A percentile compares a stretch with the other conserved stretches of the same genome.
These are phyloP conservation scores for Penicillium paxilli DNA, from an alignment of 495 filamentous ascomycete species.

Conservation along the genomic window DNA sequence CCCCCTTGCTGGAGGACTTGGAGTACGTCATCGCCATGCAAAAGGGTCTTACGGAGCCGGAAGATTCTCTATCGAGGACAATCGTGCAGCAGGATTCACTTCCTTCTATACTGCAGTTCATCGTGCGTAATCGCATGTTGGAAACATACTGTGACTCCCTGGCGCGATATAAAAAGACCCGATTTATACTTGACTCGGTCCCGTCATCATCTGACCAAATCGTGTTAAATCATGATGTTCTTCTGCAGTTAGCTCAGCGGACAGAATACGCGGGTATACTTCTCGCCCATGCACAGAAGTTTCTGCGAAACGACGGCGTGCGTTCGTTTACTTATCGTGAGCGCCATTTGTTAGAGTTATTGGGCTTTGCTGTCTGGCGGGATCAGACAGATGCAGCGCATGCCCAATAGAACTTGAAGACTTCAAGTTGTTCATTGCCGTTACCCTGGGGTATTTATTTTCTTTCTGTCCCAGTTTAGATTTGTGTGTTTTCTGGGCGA, in stretches of 20 bases:
- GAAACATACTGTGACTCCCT: slow-evolving; percentile 38
- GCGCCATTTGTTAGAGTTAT: slow-evolving; percentile 42
- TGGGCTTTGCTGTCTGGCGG: slow-evolving; percentile 40
- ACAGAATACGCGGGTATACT: not conserved
- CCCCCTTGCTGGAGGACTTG: slow-evolving; percentile 28
- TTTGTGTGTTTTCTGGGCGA: no score
- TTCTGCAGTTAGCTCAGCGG: slow-evolving; percentile 2
- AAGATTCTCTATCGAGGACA: slow-evolving; percentile 7
- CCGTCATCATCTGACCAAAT: slow-evolving; percentile 13
- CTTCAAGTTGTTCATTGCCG: no score
- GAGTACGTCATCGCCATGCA: slow-evolving; percentile 30
- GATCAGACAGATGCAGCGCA: slow-evolving; percentile 19
- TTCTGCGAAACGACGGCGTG: slow-evolving; percentile 28
- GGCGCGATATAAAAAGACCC: slow-evolving; percentile 22
- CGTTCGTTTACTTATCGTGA: slow-evolving; percentile 39
- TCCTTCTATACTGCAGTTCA: slow-evolving; percentile 33
- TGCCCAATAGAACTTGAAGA: not conserved
- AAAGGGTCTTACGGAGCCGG: slow-evolving; percentile 11
- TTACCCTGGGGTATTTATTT: no score
- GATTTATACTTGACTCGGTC: slow-evolving; percentile 3
- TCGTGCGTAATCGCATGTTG: slow-evolving; percentile 37
- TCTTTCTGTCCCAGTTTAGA: no score
- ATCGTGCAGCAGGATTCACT: slow-evolving; percentile 25
- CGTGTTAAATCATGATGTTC: slow-evolving; percentile 14
- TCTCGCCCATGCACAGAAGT: slow-evolving; percentile 22